A percentile compares a stretch with the other conserved stretches of the same genome.
Evolutionary conservation across 1,139 yeast genomes (phyloP).

Genomic region (Geotrichum armillariae): DNA sequence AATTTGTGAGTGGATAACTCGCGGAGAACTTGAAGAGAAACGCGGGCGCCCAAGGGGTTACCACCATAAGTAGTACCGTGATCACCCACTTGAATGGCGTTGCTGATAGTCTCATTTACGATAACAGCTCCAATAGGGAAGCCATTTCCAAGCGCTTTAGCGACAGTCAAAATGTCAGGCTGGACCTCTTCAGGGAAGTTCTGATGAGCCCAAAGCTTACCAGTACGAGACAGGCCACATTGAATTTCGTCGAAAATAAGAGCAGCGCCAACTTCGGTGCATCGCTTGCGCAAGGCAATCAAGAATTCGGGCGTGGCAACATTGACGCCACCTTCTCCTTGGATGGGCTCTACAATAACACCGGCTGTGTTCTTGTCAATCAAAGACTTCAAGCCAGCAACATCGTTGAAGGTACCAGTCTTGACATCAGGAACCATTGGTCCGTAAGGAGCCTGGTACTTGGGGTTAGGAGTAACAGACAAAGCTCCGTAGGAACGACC

Average conservation of each 20-base stretch:
- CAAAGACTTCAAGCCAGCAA: constrained; percentile 55
- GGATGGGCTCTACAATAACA: constrained; percentile 93
- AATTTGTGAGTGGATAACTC: constrained; percentile 63
- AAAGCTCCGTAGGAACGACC: constrained; percentile 95
- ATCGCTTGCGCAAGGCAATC: constrained; percentile 61
- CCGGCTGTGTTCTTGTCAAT: constrained; percentile 82
- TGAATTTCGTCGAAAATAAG: constrained; percentile 95
- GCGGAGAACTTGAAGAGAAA: constrained; percentile 73
- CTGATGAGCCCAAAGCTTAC: constrained; percentile 90
- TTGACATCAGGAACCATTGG: constrained; percentile 87
- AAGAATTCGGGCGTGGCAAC: constrained; percentile 66
- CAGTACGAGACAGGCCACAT: constrained; percentile 94
- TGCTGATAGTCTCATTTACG: constrained; percentile 76
- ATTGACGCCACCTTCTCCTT: constrained; percentile 96
- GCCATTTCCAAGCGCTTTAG: constrained; percentile 97
- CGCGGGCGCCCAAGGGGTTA: constrained; percentile 84
- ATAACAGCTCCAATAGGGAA: constrained; percentile 95
- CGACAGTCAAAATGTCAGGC: constrained; percentile 92
- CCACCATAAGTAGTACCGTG: constrained; percentile 99
- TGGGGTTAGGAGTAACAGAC: constrained; percentile 87
- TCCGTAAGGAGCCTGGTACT: constrained; percentile 86
- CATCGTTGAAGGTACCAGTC: constrained; percentile 60
- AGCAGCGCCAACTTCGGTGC: constrained; percentile 68
- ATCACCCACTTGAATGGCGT: constrained; percentile 78
- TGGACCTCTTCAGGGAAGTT: constrained; percentile 72